Percentiles rank a stretch among this genome's conserved stretches.
Conservation (phyloP, 2,329 filamentous ascomycete genomes). For the Rhynchosporium secalis region DNA sequence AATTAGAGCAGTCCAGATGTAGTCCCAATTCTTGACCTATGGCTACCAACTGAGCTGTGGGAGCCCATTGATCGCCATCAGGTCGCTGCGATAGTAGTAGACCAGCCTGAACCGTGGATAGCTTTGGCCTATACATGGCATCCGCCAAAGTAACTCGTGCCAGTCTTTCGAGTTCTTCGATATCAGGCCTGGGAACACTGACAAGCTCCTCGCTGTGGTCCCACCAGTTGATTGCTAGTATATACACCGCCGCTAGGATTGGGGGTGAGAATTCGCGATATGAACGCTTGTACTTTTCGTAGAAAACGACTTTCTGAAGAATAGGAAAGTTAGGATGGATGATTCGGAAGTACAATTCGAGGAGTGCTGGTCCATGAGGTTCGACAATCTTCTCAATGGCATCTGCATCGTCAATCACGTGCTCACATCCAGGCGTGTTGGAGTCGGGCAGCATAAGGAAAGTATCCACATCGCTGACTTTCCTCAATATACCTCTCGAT, state of each 20-base stretch:
- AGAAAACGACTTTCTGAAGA: conserved; percentile 76
- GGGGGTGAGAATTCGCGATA: conserved; percentile 74
- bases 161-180: conserved; percentile 70
- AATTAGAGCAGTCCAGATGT: conserved; percentile 81
- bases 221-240: conserved; percentile 88
- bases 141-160: conserved; percentile 72
- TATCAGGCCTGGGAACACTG: conserved; percentile 65
- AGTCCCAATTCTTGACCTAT: conserved; percentile 85
- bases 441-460: conserved; percentile 79
- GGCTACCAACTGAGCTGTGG: conserved; percentile 85
- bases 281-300: conserved; percentile 73
- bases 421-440: conserved; percentile 69
- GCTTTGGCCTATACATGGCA: conserved; percentile 78
- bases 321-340: conserved; percentile 83
- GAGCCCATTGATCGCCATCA: conserved; percentile 77
- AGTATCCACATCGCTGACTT: conserved; percentile 75
- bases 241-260: conserved; percentile 77
- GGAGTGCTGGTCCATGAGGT: conserved; percentile 72
- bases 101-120: conserved; percentile 77
- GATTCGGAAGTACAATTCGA: conserved; percentile 79
- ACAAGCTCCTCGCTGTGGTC: conserved; percentile 69
- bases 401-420: conserved; percentile 66
- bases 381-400: conserved; percentile 75
- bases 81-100: conserved; percentile 73
- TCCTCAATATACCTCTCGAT: conserved; percentile 66